A percentile compares a stretch with the other conserved stretches of the same genome.
phyloP scores from a whole-genome alignment of 257 asterid genomes.

The Lithospermum erythrorhizon region DNA sequence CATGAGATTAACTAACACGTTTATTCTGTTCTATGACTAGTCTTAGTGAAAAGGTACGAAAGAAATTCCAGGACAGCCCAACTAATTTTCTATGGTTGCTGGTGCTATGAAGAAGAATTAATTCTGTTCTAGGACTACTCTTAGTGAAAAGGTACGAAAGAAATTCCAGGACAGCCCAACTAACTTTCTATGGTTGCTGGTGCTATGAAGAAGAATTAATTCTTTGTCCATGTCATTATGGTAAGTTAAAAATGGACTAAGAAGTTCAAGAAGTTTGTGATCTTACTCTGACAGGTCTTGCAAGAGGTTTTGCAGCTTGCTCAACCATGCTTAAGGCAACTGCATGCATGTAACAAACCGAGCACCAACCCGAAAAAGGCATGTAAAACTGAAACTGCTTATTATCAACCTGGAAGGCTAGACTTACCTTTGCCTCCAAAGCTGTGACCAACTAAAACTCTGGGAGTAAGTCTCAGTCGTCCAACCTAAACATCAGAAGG shows the following conservation, averaged over 20 bases:
- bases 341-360: constrained; percentile 24
- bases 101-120: too few relatives aligned
- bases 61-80: too few relatives aligned
- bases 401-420: constrained; percentile 1
- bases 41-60: too few relatives aligned
- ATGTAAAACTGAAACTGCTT: background rate
- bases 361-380: background rate
- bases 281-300: constrained; percentile 95
- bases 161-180: too few relatives aligned
- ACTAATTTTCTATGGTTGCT: too few relatives aligned
- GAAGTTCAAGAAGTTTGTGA: constrained; percentile 1
- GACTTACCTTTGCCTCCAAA: constrained; percentile 95
- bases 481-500: constrained; percentile 51
- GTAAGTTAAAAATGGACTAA: background rate
- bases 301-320: constrained; percentile 93
- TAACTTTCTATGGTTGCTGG: too few relatives aligned
- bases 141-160: too few relatives aligned
- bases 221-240: background rate
- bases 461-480: constrained; percentile 76
- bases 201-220: too few relatives aligned
- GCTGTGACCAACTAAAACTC: constrained; percentile 94
- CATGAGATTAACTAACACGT: background rate
- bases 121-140: too few relatives aligned
- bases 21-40: too few relatives aligned
- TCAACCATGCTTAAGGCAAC: constrained; percentile 98